These are phyloP conservation scores for Marasmius sp. DNA, from an alignment of 1,284 basidiomycete genomes.

Conservation along the genomic window DNA sequence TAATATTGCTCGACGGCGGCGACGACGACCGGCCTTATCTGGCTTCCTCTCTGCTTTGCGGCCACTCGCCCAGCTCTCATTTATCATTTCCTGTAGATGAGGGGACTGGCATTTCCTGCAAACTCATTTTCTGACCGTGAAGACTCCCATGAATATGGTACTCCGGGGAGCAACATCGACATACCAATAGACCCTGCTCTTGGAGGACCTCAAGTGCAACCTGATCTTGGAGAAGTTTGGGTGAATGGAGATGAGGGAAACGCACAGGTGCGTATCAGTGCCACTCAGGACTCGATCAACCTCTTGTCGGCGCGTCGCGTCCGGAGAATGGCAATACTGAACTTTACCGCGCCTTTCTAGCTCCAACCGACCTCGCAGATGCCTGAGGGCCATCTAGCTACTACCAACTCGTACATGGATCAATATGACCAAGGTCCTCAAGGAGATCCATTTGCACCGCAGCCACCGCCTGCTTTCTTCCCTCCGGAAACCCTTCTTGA, in stretches of 20 bases:
- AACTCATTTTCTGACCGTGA: not conserved
- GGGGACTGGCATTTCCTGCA: not conserved
- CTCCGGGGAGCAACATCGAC: not conserved
- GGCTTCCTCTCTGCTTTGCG: not conserved
- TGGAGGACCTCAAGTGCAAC: not conserved
- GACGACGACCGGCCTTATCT: not conserved
- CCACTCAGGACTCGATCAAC: not conserved
- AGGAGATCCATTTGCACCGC: constrained; percentile 77
- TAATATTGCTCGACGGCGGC: not conserved
- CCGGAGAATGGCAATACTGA: not conserved
- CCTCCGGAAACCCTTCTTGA: constrained; percentile 31
- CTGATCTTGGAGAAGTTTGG: not conserved
- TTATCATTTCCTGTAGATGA: not conserved
- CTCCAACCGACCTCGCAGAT: not conserved
- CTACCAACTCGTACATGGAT: constrained; percentile 27
- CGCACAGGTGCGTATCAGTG: not conserved
- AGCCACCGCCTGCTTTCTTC: constrained; percentile 50
- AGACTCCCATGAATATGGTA: not conserved
- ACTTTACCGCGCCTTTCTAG: not conserved
- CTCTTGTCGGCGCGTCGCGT: constrained; percentile 2
- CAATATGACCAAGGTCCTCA: constrained; percentile 72
- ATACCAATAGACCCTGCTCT: constrained; percentile 8
- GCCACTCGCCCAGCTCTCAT: not conserved
- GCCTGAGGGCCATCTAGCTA: not conserved
- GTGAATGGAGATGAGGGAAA: not conserved